Evolutionary conservation across 768 basidiomycete species (phyloP).

Genomic region (Suillus occidentalis): DNA sequence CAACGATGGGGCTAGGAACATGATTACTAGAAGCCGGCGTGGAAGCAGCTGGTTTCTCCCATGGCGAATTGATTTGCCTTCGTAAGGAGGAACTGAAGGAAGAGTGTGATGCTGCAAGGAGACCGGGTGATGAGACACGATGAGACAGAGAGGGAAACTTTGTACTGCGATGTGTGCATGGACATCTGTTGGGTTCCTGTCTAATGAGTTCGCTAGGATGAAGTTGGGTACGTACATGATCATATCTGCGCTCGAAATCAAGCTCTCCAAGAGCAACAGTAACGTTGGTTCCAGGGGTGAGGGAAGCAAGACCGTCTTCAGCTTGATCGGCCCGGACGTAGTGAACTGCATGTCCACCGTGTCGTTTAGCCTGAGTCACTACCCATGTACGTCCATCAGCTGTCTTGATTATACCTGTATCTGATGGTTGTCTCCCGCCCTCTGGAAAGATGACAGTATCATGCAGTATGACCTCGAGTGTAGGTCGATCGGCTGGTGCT

Average conservation of each 20-base stretch:
- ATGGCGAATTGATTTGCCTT: constrained; percentile 62
- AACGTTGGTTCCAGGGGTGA: constrained; percentile 53
- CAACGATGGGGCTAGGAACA: constrained; percentile 61
- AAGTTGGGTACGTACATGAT: constrained; percentile 54
- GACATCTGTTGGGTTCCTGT: constrained; percentile 53
- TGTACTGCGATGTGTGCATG: constrained; percentile 75
- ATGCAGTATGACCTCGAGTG: constrained; percentile 67
- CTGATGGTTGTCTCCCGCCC: constrained; percentile 80
- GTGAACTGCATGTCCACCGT: constrained; percentile 75
- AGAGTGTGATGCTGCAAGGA: constrained; percentile 64
- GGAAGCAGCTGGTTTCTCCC: constrained; percentile 50
- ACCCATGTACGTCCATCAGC: constrained; percentile 49
- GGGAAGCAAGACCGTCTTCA: constrained; percentile 44
- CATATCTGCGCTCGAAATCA: constrained; percentile 66
- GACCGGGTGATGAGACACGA: constrained; percentile 56
- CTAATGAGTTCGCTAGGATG: constrained; percentile 1
- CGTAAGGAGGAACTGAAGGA: constrained; percentile 70
- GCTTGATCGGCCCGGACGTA: constrained; percentile 50
- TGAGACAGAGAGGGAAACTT: constrained; percentile 39
- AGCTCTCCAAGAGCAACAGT: constrained; percentile 53
- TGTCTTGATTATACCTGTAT: constrained; percentile 58
- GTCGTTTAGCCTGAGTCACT: constrained; percentile 65
- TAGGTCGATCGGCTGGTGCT: constrained; percentile 41
- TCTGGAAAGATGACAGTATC: constrained; percentile 84
- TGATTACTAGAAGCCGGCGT: constrained; percentile 57